A percentile compares a stretch with the other conserved stretches of the same genome.
phyloP scores from a whole-genome alignment of 2,329 filamentous ascomycete species.

The Hirsutella minnesotensis region DNA sequence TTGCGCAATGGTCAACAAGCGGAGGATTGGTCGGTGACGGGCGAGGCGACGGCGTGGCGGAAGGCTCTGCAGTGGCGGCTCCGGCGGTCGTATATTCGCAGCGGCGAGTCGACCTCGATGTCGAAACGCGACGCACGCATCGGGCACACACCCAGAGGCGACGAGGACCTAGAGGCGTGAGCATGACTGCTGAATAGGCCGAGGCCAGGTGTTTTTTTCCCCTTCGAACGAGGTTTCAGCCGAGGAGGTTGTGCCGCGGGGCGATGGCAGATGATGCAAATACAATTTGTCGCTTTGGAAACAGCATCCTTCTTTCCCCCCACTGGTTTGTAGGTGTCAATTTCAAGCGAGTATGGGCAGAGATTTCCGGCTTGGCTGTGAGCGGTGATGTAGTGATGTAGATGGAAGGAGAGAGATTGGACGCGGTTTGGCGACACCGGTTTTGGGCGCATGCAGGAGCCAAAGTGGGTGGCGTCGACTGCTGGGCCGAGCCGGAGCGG shows the following conservation, averaged over 20 bases:
- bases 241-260: too few relatives aligned
- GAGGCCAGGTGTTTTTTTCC: not conserved
- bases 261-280: too few relatives aligned
- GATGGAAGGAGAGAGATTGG: not conserved
- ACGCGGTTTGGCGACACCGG: not conserved
- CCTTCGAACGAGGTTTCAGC: too few relatives aligned
- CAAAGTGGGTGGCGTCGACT: constrained; percentile 1
- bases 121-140: constrained; percentile 37
- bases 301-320: too few relatives aligned
- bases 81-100: constrained; percentile 27
- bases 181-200: constrained; percentile 9
- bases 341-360: too few relatives aligned
- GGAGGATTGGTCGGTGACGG: not conserved
- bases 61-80: constrained; percentile 13
- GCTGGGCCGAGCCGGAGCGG: constrained; percentile 11
- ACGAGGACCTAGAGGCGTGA: constrained; percentile 14
- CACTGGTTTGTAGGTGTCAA: too few relatives aligned
- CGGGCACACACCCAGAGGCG: constrained; percentile 50
- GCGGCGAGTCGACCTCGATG: constrained; percentile 20
- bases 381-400: too few relatives aligned
- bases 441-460: not conserved
- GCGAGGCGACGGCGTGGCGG: not conserved
- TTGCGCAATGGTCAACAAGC: constrained; percentile 18
- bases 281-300: too few relatives aligned
- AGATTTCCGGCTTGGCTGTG: too few relatives aligned